Evolutionary conservation across 1,284 basidiomycete genomes (phyloP), one percentile per base, ranked within the genome.

Genomic region (Mrakiaceae sp.): DNA sequence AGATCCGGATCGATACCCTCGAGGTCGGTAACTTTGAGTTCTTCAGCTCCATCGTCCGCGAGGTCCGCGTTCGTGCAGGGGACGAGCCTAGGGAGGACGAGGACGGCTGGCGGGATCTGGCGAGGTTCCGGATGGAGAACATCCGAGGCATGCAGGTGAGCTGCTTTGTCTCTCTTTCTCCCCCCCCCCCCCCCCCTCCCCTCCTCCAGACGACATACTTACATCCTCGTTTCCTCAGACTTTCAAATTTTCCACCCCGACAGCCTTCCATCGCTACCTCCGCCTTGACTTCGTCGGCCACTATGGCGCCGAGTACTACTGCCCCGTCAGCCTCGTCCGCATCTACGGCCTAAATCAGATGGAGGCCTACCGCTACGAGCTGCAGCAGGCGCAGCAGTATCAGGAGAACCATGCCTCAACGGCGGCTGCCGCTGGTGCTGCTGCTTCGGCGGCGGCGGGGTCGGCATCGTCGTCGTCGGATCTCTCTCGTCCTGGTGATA

Each of bases 21-120:
- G 93, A 98, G 73, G 79, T 99, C 5, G 94, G 93, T 62, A 96
- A 98, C 72, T 96, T 90, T 75, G 95, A 98, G 77, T 98, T 98
- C 79, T 99, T 98, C 78, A 93, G 89, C 70, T 92, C 94, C 9
- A 89, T 97, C 60, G 96, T 98, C 78, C 89, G 90, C 75, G 88
- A 93, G 62, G 88, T 98, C 69, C 82, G 82, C 3, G 86, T 98
- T 54, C 89, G 87, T 71, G 90, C 91, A 2, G 85, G 89, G 5
- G 87, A 88, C 74, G 83, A 86, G 16, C 85, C 81, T 27, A 90
- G 88, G 81, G 85, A 82, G 0, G 78, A 81, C 57, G 87, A 83
- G 2, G 86, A 68, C 16, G 68, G 63, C 2, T 82, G 81, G 81
- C 73, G 74, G 44, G 74, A 78, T 53, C 74, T 82, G 1, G 82